Percentiles rank a stretch among this genome's conserved stretches.
These are phyloP conservation scores for Podaxis mareebaensis DNA, from an alignment of 768 basidiomycete genomes.

Conservation along the genomic window DNA sequence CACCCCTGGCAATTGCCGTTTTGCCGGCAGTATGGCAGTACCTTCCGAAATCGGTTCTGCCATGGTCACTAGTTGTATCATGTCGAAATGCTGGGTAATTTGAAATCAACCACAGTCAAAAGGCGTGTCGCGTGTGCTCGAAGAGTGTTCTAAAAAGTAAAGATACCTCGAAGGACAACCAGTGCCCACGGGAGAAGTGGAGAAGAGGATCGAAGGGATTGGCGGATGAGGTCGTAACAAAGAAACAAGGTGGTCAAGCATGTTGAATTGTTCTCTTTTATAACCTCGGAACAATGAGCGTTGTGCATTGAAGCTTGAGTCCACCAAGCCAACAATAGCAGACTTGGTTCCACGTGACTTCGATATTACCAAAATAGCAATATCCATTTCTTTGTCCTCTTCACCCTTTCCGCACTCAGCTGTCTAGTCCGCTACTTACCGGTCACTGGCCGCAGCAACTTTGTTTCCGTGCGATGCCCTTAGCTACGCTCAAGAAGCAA, in stretches of 20 bases:
- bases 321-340: not conserved
- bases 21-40: not conserved
- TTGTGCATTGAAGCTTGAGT: not conserved
- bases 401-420: too few species aligned
- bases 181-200: slow-evolving; percentile 12
- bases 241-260: not conserved
- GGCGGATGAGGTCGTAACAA: not conserved
- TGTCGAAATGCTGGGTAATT: not conserved
- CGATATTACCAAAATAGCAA: too few species aligned
- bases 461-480: too few species aligned
- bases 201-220: slow-evolving; percentile 3
- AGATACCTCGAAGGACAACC: not conserved
- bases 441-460: too few species aligned
- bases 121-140: slow-evolving; percentile 13
- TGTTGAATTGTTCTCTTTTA: slow-evolving; percentile 13
- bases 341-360: not conserved
- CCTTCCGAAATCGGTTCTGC: not conserved
- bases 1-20: not conserved
- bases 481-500: too few species aligned
- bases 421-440: too few species aligned
- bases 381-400: too few species aligned
- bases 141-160: slow-evolving; percentile 16
- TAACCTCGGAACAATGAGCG: slow-evolving; percentile 9
- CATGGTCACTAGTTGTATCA: not conserved
- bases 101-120: not conserved